Conservation (phyloP, 192 early-diverging fungal genomes). For the Coemansia sp. region DNA sequence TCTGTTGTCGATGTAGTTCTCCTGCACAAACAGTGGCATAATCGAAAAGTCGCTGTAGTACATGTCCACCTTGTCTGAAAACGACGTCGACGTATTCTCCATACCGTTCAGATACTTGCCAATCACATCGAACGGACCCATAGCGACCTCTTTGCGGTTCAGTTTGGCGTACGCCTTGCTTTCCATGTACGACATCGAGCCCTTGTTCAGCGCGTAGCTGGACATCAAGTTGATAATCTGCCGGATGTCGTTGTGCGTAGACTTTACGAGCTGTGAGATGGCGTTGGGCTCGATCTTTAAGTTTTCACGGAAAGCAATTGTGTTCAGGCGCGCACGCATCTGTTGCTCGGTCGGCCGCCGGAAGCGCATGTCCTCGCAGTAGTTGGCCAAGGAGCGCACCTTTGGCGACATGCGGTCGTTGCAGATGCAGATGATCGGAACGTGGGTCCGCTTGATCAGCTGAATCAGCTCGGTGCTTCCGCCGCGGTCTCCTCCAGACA, state of each 20-base stretch:
- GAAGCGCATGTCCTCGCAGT: conserved; percentile 85
- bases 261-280: conserved; percentile 74
- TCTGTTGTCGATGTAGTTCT: conserved; percentile 80
- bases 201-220: conserved; percentile 73
- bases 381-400: conserved; percentile 75
- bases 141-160: conserved; percentile 62
- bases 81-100: conserved; percentile 50
- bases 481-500: conserved; percentile 96
- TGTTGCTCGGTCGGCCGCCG: conserved; percentile 68
- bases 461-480: conserved; percentile 84
- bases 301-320: conserved; percentile 77
- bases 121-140: conserved; percentile 77
- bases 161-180: conserved; percentile 58
- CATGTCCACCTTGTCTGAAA: conserved; percentile 79
- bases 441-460: conserved; percentile 83
- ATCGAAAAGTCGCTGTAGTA: conserved; percentile 91
- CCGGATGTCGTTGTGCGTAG: conserved; percentile 88
- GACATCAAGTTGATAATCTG: conserved; percentile 95
- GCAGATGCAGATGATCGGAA: conserved; percentile 99
- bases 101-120: conserved; percentile 59
- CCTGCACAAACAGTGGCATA: conserved; percentile 92
- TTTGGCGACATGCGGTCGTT: conserved; percentile 90
- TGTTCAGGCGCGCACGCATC: conserved; percentile 71
- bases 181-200: conserved; percentile 76
- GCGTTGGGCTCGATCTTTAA: conserved; percentile 75